A percentile compares a stretch with the other conserved stretches of the same genome.
Conservation (phyloP, 108 stramenopile species). For the Cyclotella cryptica region DNA sequence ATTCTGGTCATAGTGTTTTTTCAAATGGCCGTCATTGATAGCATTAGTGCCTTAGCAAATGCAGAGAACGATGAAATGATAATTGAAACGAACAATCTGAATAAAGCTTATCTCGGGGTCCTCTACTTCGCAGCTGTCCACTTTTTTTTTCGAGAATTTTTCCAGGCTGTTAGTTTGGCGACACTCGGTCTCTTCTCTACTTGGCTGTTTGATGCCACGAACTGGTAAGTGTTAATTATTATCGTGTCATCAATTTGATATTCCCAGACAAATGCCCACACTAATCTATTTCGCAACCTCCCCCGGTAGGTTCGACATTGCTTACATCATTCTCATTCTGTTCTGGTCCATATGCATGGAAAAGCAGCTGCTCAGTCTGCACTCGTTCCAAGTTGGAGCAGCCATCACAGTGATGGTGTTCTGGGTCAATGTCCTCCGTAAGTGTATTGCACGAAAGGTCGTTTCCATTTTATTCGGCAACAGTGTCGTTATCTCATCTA, state of each 20-base stretch:
- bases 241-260: too few relatives aligned
- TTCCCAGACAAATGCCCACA: too few relatives aligned
- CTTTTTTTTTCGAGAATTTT: slow-evolving; percentile 42
- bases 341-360: slow-evolving; percentile 39
- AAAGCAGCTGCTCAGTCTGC: not conserved
- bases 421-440: slow-evolving; percentile 36
- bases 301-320: slow-evolving; percentile 46
- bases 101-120: slow-evolving; percentile 1
- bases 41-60: not conserved
- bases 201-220: slow-evolving; percentile 37
- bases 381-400: slow-evolving; percentile 50
- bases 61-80: too few relatives aligned
- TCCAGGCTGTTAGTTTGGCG: slow-evolving; percentile 46
- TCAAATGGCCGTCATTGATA: slow-evolving; percentile 27
- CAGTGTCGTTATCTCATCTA: too few relatives aligned
- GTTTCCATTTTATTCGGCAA: too few relatives aligned
- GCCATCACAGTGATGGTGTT: slow-evolving; percentile 33
- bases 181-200: slow-evolving; percentile 28
- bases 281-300: too few relatives aligned
- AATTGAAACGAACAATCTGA: not conserved
- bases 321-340: slow-evolving; percentile 44
- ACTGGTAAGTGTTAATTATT: too few relatives aligned
- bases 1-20: slow-evolving; percentile 34
- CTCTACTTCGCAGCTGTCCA: slow-evolving; percentile 33
- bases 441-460: too few relatives aligned